phyloP scores from a whole-genome alignment of 192 early-diverging fungal genomes.

The Phycomyces nitens region DNA sequence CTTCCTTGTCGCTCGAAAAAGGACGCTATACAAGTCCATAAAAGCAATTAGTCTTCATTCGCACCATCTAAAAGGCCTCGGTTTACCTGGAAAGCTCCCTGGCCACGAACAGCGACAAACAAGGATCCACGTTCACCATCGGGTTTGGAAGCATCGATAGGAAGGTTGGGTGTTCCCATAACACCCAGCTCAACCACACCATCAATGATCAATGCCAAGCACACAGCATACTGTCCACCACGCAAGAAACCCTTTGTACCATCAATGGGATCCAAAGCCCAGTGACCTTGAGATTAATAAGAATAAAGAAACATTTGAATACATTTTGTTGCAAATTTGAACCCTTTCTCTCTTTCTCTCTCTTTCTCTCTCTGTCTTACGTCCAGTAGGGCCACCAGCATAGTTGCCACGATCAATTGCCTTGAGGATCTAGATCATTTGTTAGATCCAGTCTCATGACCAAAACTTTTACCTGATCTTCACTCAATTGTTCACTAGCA shows the following conservation, averaged over 20 bases:
- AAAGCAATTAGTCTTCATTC: conserved; percentile 4
- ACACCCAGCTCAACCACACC: conserved; percentile 88
- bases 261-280: conserved; percentile 89
- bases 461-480: conserved; percentile 77
- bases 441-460: no score
- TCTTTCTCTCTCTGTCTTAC: conserved; percentile 38
- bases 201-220: conserved; percentile 86
- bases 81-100: conserved; percentile 87
- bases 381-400: conserved; percentile 70
- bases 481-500: conserved; percentile 42
- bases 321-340: no score
- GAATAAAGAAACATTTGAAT: no score
- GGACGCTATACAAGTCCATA: conserved; percentile 42
- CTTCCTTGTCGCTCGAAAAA: conserved; percentile 53
- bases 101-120: conserved; percentile 80
- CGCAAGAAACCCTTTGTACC: conserved; percentile 99
- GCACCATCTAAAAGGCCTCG: no score
- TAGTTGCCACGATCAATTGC: conserved; percentile 92
- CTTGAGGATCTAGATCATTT: conserved; percentile 56
- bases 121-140: conserved; percentile 74
- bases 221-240: conserved; percentile 96
- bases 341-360: no score
- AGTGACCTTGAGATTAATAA: conserved; percentile 43
- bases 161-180: conserved; percentile 81
- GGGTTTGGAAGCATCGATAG: conserved; percentile 53